Percentiles rank a stretch among this genome's conserved stretches.
These are phyloP conservation scores for Cercospora beticola DNA, from an alignment of 2,329 filamentous ascomycete genomes.

Conservation along the genomic window DNA sequence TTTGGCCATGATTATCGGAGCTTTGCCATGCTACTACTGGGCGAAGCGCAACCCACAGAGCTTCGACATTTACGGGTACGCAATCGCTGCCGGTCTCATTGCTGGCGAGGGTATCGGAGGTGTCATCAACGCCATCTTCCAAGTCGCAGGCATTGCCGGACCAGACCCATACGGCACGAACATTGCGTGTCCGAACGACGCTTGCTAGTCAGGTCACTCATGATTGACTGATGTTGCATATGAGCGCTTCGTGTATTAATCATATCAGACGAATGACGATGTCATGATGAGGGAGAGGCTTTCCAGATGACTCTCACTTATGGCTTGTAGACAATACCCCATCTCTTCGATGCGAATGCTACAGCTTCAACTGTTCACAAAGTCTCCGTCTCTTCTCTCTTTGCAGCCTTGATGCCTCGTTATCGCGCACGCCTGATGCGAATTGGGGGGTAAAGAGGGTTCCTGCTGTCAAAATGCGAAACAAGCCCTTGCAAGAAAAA, in stretches of 20 bases:
- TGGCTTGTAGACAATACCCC: background rate
- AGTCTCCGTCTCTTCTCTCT: background rate
- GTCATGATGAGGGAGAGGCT: background rate
- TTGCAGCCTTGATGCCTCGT: background rate
- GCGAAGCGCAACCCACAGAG: constrained; percentile 52
- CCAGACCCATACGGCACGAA: constrained; percentile 43
- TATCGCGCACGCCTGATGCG: background rate
- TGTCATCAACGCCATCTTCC: constrained; percentile 59
- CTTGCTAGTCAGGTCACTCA: constrained; percentile 27
- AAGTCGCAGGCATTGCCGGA: constrained; percentile 47
- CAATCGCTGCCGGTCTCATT: constrained; percentile 60
- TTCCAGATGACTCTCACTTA: constrained; percentile 6
- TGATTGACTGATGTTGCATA: background rate
- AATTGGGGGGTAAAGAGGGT: background rate
- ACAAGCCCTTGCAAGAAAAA: background rate
- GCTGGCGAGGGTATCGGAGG: constrained; percentile 64
- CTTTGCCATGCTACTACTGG: constrained; percentile 55
- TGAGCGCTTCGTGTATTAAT: background rate
- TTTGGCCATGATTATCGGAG: constrained; percentile 58
- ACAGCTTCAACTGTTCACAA: constrained; percentile 1
- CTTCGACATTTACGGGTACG: constrained; percentile 60
- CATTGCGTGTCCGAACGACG: constrained; percentile 44
- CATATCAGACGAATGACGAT: constrained; percentile 4
- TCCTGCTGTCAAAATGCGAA: background rate
- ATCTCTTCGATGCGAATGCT: background rate